Conservation (phyloP, 306 rosid species). For the Morella rubra region DNA sequence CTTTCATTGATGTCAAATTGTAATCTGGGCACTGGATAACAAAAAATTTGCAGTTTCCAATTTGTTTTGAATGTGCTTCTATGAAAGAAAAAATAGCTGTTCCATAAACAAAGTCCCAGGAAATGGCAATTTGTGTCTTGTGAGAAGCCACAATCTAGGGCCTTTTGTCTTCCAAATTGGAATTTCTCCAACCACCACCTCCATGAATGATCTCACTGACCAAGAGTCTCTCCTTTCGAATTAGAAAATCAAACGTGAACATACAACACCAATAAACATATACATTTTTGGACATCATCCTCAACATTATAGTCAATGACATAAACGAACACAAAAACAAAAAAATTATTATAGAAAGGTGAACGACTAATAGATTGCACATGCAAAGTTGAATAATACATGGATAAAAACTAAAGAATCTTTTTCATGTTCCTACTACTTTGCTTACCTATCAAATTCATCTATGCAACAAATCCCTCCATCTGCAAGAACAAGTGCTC, state of each 20-base stretch:
- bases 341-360: background rate
- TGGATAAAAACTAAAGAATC: background rate
- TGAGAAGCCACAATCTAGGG: background rate
- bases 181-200: background rate
- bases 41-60: no score
- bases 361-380: background rate
- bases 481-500: conserved; percentile 97
- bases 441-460: conserved; percentile 81
- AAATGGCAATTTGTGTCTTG: background rate
- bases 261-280: background rate
- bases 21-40: no score
- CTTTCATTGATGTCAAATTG: no score
- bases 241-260: background rate
- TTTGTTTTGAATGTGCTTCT: no score
- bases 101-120: no score
- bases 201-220: background rate
- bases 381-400: background rate
- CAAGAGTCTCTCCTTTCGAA: background rate
- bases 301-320: background rate
- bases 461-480: conserved; percentile 98
- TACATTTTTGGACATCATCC: background rate
- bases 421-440: background rate
- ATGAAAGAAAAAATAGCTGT: no score
- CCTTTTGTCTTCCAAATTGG: background rate
- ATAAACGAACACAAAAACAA: background rate